Conservation (phyloP, 176 grass and related monocot genomes). For the Alloteropsis semialata region DNA sequence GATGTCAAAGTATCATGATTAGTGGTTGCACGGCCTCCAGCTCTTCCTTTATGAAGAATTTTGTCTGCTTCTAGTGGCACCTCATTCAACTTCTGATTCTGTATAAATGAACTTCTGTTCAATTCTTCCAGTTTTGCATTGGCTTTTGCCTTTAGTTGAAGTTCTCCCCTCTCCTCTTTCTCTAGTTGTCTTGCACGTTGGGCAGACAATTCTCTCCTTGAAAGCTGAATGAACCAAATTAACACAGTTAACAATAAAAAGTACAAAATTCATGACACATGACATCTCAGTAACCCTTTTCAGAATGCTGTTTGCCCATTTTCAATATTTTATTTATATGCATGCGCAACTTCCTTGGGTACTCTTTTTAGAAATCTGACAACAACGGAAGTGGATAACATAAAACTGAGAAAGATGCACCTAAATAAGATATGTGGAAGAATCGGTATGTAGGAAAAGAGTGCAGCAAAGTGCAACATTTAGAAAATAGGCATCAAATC, state of each 20-base stretch:
- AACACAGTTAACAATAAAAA: constrained; percentile 25
- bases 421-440: constrained; percentile 1
- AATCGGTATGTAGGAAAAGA: not conserved
- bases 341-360: not conserved
- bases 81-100: constrained; percentile 11
- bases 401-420: not conserved
- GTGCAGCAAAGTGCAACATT: not conserved
- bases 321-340: constrained; percentile 8
- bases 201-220: constrained; percentile 56
- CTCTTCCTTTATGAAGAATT: constrained; percentile 8
- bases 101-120: constrained; percentile 28
- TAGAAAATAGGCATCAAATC: not conserved
- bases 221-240: constrained; percentile 42
- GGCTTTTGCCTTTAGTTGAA: constrained; percentile 54
- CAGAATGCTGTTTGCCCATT: not conserved
- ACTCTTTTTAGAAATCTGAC: not conserved
- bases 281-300: not conserved
- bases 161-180: constrained; percentile 48
- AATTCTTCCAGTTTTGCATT: constrained; percentile 62
- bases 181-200: constrained; percentile 54
- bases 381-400: not conserved
- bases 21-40: constrained; percentile 2
- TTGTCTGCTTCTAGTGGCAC: constrained; percentile 13
- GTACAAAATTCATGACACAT: not conserved
- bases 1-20: not conserved